Percentiles rank a stretch among this genome's conserved stretches.
These are phyloP conservation scores for Boletus fagicola DNA, from an alignment of 768 basidiomycete species.

Conservation along the genomic window DNA sequence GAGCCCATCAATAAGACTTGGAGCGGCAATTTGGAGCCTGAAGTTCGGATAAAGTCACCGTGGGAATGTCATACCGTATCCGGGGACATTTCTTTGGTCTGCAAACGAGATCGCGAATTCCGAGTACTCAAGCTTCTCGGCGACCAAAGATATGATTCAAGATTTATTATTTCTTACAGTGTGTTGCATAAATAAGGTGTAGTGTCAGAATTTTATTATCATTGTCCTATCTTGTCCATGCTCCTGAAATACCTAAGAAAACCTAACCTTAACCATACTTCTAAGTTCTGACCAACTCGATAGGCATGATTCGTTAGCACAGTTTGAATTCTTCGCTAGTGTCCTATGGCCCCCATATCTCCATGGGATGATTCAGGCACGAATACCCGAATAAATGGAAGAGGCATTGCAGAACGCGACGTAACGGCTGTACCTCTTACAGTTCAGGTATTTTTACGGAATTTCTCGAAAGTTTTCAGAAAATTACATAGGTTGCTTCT, in stretches of 20 bases:
- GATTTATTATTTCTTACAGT: too few species aligned
- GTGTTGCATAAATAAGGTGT: too few species aligned
- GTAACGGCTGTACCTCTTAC: background rate
- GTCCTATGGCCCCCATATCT: background rate
- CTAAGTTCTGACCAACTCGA: too few species aligned
- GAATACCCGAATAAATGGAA: background rate
- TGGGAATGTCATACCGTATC: background rate
- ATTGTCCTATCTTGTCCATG: too few species aligned
- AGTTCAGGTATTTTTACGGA: background rate
- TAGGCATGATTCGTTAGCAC: too few species aligned
- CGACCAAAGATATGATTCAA: too few species aligned
- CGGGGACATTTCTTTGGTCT: background rate
- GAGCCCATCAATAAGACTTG: constrained; percentile 10
- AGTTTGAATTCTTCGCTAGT: too few species aligned
- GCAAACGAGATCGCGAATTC: background rate
- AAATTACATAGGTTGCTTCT: background rate
- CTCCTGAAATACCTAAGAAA: too few species aligned
- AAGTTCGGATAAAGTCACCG: background rate
- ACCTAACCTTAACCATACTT: too few species aligned
- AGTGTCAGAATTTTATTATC: too few species aligned
- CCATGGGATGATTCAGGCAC: background rate
- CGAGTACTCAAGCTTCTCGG: background rate
- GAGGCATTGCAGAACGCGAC: background rate
- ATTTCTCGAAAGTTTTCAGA: background rate
- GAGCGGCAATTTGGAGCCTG: background rate